phyloP scores from a whole-genome alignment of 2,329 filamentous ascomycete species.

The Botryotinia convoluta region DNA sequence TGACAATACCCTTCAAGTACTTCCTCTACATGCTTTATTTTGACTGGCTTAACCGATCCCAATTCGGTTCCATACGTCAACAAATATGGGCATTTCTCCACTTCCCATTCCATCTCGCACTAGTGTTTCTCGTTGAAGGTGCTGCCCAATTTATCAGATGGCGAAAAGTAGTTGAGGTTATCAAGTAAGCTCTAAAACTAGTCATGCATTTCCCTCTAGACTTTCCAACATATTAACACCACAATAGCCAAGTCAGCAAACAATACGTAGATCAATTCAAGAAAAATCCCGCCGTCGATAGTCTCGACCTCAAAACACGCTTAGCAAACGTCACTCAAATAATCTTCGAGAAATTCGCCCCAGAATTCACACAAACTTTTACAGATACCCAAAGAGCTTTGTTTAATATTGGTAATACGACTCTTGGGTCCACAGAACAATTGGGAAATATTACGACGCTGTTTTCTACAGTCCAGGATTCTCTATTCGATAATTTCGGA shows the following conservation, averaged over 20 bases:
- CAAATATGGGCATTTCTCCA: constrained; percentile 47
- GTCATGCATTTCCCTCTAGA: not conserved
- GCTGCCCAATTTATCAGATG: constrained; percentile 30
- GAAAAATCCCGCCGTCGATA: not conserved
- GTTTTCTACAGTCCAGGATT: constrained; percentile 26
- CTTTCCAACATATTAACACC: not conserved
- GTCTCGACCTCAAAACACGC: not conserved
- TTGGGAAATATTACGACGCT: not conserved
- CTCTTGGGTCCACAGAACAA: constrained; percentile 6
- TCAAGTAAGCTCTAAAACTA: constrained; percentile 16
- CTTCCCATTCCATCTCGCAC: constrained; percentile 55
- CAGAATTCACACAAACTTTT: constrained; percentile 19
- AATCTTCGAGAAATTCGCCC: constrained; percentile 23
- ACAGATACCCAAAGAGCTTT: not conserved
- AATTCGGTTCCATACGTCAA: constrained; percentile 29
- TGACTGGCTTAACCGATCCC: constrained; percentile 25
- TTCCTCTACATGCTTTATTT: constrained; percentile 35
- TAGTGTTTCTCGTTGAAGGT: constrained; percentile 57
- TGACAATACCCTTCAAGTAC: constrained; percentile 24
- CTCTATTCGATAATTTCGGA: constrained; percentile 28
- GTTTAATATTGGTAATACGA: not conserved
- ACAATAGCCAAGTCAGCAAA: not conserved
- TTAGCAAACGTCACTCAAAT: constrained; percentile 18
- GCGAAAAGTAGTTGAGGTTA: constrained; percentile 29
- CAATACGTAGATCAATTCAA: constrained; percentile 11